phyloP scores from a whole-genome alignment of 768 basidiomycete species.

The Saitozyma sp. region DNA sequence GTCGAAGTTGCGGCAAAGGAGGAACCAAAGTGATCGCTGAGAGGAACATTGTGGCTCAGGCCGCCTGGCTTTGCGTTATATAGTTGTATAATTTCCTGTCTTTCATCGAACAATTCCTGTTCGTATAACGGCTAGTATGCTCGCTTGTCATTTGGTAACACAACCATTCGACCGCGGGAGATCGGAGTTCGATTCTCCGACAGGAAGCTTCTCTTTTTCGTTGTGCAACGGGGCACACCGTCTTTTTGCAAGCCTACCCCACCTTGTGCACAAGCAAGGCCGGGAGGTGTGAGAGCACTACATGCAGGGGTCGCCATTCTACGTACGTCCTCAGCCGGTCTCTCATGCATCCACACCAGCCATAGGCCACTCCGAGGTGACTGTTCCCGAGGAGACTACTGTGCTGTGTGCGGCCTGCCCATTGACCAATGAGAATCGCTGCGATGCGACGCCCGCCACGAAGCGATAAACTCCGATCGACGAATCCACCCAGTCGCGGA shows the following conservation, averaged over 20 bases:
- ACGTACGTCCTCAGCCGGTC: background rate
- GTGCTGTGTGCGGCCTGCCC: no score
- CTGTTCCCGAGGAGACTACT: background rate
- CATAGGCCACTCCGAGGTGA: background rate
- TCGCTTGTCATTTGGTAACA: constrained; percentile 10
- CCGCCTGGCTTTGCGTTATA: background rate
- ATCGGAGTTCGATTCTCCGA: constrained; percentile 21
- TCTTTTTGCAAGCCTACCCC: background rate
- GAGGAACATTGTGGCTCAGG: background rate
- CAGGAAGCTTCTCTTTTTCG: constrained; percentile 10
- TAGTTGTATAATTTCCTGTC: constrained; percentile 1
- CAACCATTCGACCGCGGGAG: constrained; percentile 10
- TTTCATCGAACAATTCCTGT: constrained; percentile 2
- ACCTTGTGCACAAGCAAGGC: no score
- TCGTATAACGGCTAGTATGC: constrained; percentile 24
- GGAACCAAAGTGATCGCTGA: background rate
- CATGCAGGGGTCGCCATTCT: background rate
- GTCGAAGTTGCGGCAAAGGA: background rate
- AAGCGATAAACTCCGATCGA: no score
- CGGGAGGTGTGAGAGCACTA: background rate
- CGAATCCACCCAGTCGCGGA: no score
- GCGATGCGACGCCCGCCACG: no score
- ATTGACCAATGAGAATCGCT: no score
- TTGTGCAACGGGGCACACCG: no score
- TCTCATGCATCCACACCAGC: background rate